phyloP scores from a whole-genome alignment of 169 alveolate genomes.

The Cryptosporidium viatorum region DNA sequence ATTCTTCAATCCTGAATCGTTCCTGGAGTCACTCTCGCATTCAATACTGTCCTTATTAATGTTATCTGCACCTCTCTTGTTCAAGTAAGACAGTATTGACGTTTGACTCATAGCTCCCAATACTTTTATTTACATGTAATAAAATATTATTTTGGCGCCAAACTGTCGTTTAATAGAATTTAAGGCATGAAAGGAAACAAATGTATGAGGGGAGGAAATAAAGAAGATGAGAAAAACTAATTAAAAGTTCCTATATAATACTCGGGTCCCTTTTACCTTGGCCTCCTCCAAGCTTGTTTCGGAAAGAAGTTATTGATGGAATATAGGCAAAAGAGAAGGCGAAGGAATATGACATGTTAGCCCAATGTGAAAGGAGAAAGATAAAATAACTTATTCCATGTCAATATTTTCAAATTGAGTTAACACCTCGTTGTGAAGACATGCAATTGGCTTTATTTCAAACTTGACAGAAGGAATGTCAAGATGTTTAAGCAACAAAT shows the following conservation, averaged over 20 bases:
- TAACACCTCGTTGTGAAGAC: slow-evolving; percentile 17
- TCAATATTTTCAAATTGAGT: neutral
- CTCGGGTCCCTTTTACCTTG: neutral
- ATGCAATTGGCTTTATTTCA: slow-evolving; percentile 45
- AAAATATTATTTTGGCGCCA: neutral
- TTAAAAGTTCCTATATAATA: neutral
- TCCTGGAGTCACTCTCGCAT: neutral
- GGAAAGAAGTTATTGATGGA: neutral
- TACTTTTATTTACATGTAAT: slow-evolving; percentile 12
- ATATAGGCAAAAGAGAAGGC: neutral
- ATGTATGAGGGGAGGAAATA: neutral
- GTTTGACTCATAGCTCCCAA: neutral
- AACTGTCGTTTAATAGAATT: neutral
- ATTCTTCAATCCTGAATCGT: neutral
- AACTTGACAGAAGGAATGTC: slow-evolving; percentile 53
- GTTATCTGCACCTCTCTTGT: neutral
- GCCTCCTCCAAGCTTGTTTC: neutral
- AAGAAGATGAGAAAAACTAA: neutral
- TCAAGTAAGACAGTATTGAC: slow-evolving; percentile 18
- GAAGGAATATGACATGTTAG: neutral
- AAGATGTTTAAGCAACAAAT: slow-evolving; percentile 19
- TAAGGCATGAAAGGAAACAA: neutral
- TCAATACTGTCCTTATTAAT: neutral
- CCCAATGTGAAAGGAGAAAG: neutral
- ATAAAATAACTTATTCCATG: slow-evolving; percentile 1